phyloP scores from a whole-genome alignment of 306 rosid species.

The Vigna reflexopilosa region DNA sequence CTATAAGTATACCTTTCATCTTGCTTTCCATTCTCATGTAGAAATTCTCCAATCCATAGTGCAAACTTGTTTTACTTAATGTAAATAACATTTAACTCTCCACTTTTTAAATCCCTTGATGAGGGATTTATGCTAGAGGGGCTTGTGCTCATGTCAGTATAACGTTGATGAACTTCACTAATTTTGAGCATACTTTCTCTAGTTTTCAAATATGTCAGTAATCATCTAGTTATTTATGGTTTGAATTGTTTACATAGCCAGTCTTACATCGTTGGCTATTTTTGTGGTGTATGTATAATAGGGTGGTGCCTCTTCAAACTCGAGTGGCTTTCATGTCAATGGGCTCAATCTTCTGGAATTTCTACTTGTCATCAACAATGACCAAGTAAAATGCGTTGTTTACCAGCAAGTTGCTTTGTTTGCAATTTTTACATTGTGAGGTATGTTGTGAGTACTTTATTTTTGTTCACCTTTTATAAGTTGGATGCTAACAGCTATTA shows the following conservation, averaged over 20 bases:
- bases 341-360: constrained; percentile 95
- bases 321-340: constrained; percentile 91
- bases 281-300: constrained; percentile 46
- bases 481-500: constrained; percentile 23
- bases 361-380: constrained; percentile 84
- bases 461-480: constrained; percentile 28
- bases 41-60: too few species aligned
- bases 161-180: not conserved
- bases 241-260: constrained; percentile 16
- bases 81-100: not conserved
- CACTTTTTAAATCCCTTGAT: not conserved
- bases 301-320: constrained; percentile 96
- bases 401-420: constrained; percentile 19
- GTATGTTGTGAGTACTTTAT: constrained; percentile 40
- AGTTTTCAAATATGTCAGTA: constrained; percentile 13
- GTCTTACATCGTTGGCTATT: constrained; percentile 35
- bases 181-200: constrained; percentile 1
- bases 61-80: constrained; percentile 10
- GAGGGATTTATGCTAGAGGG: not conserved
- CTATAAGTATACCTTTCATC: not conserved
- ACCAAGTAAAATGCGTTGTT: constrained; percentile 62
- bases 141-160: not conserved
- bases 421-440: constrained; percentile 41
- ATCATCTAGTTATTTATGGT: constrained; percentile 6
- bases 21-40: too few species aligned